Evolutionary conservation across 2,329 filamentous ascomycete genomes (phyloP).

Genomic region (Trematosphaeria pertusa): DNA sequence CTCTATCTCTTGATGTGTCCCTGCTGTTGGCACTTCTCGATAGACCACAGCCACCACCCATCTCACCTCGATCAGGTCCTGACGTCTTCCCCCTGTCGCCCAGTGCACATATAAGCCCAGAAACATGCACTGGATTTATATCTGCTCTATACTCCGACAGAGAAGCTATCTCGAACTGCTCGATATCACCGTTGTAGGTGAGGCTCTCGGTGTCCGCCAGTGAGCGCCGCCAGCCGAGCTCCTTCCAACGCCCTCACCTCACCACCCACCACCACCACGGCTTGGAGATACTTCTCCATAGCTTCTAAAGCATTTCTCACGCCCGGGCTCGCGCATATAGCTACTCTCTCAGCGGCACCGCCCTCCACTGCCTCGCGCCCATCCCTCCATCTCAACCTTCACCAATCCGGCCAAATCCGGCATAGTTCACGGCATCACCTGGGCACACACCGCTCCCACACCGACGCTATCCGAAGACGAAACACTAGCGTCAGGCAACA

Average conservation of each 20-base stretch:
- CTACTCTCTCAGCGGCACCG: no score
- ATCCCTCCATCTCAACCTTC: neutral
- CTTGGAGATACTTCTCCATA: neutral
- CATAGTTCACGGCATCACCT: neutral
- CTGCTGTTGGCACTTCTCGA: no score
- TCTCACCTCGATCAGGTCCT: no score
- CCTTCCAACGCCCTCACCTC: neutral
- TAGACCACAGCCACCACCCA: no score
- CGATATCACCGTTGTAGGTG: no score
- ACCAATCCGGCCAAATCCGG: neutral
- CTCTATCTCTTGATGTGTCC: no score
- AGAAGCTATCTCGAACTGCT: no score
- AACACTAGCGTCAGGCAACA: neutral
- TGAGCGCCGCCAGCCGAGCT: neutral
- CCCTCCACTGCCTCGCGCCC: neutral
- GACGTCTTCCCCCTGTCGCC: no score
- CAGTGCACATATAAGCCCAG: no score
- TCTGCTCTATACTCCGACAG: no score
- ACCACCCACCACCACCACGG: neutral
- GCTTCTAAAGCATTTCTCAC: neutral
- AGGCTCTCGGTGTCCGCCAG: neutral
- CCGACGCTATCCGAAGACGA: neutral
- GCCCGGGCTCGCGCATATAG: neutral
- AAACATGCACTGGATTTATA: no score
- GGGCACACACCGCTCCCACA: neutral